Evolutionary conservation across 352 stramenopile species (phyloP).

Genomic region (Phytopythium boreale): DNA sequence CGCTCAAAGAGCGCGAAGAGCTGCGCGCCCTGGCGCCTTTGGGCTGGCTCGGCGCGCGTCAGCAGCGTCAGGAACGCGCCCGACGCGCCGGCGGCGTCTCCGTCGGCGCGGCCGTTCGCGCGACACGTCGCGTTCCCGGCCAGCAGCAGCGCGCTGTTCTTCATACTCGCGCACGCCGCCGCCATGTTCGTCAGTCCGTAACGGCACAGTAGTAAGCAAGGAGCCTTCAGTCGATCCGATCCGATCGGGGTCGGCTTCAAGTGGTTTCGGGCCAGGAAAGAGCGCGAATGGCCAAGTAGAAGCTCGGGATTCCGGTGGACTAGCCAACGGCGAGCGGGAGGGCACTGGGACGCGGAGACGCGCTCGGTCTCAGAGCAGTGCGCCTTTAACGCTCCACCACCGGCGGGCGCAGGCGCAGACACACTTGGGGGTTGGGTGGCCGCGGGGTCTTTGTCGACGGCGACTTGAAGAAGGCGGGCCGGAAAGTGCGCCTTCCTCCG

Average conservation of each 20-base stretch:
- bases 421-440: too few species aligned
- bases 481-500: too few species aligned
- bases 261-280: background rate
- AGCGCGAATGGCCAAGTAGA: background rate
- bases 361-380: background rate
- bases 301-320: background rate
- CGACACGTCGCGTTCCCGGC: background rate
- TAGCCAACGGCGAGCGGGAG: background rate
- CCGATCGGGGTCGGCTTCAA: background rate
- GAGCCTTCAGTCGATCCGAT: background rate
- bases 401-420: too few species aligned
- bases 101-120: background rate
- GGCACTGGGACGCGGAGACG: background rate
- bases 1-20: constrained; percentile 47
- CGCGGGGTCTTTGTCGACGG: background rate
- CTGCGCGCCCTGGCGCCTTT: constrained; percentile 35
- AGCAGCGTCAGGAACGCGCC: constrained; percentile 9
- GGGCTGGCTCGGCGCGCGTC: constrained; percentile 10
- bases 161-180: background rate
- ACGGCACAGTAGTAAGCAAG: background rate
- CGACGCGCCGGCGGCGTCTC: constrained; percentile 15
- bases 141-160: constrained; percentile 2
- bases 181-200: background rate
- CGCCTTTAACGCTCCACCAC: background rate
- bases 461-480: background rate